These are phyloP conservation scores for Clavispora santaluciae DNA, from an alignment of 805 yeast genomes.

Conservation along the genomic window DNA sequence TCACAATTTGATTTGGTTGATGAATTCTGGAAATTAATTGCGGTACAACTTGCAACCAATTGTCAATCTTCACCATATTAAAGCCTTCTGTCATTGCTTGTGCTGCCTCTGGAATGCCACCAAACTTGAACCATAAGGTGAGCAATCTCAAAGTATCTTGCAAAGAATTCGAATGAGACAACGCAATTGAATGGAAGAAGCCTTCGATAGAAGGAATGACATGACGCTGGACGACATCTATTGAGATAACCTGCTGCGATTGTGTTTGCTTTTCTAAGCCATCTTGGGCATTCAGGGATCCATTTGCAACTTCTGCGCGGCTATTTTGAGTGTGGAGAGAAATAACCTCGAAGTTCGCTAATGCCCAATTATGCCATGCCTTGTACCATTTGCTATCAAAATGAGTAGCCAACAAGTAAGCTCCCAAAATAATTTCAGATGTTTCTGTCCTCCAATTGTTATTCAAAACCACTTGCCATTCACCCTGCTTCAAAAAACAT, in stretches of 20 bases:
- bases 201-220: slow-evolving; percentile 96
- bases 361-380: slow-evolving; percentile 99
- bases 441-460: slow-evolving; percentile 73
- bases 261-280: slow-evolving; percentile 9
- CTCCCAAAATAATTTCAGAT: slow-evolving; percentile 82
- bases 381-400: slow-evolving; percentile 93
- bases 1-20: slow-evolving; percentile 84
- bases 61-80: slow-evolving; percentile 80
- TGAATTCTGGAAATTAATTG: slow-evolving; percentile 95
- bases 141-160: slow-evolving; percentile 89
- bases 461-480: slow-evolving; percentile 88
- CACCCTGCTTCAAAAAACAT: slow-evolving; percentile 96
- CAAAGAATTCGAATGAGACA: slow-evolving; percentile 79
- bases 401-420: slow-evolving; percentile 89
- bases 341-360: slow-evolving; percentile 94
- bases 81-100: slow-evolving; percentile 89
- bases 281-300: slow-evolving; percentile 27
- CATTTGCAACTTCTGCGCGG: slow-evolving; percentile 10
- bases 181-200: slow-evolving; percentile 88
- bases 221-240: slow-evolving; percentile 70
- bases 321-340: slow-evolving; percentile 46
- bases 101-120: slow-evolving; percentile 89
- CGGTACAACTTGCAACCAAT: slow-evolving; percentile 94
- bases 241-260: slow-evolving; percentile 21
- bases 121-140: slow-evolving; percentile 94